Base-by-base conservation (phyloP, 768 basidiomycete species). In the Podaxis pistillaris region DNA sequence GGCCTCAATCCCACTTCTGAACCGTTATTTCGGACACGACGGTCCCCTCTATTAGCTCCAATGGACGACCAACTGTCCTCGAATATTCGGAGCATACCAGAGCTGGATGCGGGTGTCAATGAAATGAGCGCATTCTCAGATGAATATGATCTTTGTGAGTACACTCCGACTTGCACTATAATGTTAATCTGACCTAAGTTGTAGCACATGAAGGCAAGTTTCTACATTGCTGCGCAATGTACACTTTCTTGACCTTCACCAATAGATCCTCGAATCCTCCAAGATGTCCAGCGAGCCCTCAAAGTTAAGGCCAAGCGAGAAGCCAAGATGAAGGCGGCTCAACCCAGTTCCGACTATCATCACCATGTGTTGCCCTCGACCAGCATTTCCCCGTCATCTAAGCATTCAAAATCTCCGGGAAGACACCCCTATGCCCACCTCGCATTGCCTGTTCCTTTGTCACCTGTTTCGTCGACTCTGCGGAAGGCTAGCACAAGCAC, bases 81-180 rank as follows among this genome's bases (percentile, higher is more conserved):
- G 8, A 62, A 50, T 7, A 12, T 50, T 26, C 54, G 55, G 12
- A 55, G 17, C 30, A 41, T 56, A 49, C 54, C 53, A 30, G 70
- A 65, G 44, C 55, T 60, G n/a, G 69, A 74, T 58, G 36, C 63
- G n/a, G 67, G 72, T 62, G 60, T 66, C 44, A 44, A 26, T 24
- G 50, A 66, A 54, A 44, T 49, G 62, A 71, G 71, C 24, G 73
- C 75, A 36, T 88, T 91, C 73, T 88, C 89, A 0, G 85, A 92
- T 64, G 90, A 92, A 73, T 91, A 90, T 69, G 88, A 91, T 70
- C 77, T 91, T 64, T 83, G 90, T 92, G 71, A 76, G 88, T 81
- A 4, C 46, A 36, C 60, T 9, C 50, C 41, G 38, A 24, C 41
- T 49, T 36, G 17, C 4, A 26, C 12, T 38, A 44, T 33, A 7